Conservation (phyloP, 78 protist species). For the Protostelium mycophagum region DNA sequence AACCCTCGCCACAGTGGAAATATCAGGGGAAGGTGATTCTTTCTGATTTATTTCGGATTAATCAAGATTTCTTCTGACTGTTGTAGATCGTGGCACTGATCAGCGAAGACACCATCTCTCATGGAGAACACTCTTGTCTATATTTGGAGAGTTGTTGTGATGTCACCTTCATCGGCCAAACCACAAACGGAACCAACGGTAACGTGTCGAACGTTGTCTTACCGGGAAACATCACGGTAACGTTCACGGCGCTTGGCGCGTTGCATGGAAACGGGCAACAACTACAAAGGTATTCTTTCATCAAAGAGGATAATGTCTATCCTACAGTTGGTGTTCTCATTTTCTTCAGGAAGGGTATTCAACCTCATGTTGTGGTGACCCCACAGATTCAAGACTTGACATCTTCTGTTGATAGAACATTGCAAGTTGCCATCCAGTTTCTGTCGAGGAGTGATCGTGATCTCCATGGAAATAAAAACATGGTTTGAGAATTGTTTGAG, state of each 20-base stretch:
- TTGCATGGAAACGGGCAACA: neutral
- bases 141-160: neutral
- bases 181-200: neutral
- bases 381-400: neutral
- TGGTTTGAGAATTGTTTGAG: too few species aligned
- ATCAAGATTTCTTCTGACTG: too few species aligned
- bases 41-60: neutral
- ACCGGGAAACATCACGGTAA: neutral
- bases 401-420: neutral
- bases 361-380: neutral
- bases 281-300: too few species aligned
- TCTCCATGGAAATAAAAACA: too few species aligned
- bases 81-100: neutral
- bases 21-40: neutral
- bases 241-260: neutral
- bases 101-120: neutral
- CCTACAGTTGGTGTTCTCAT: too few species aligned
- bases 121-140: neutral
- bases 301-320: too few species aligned
- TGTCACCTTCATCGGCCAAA: neutral
- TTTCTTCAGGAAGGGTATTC: neutral
- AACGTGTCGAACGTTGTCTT: neutral
- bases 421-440: neutral
- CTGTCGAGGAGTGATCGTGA: neutral
- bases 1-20: neutral